Base-by-base conservation (phyloP, 1,139 yeast species). In the Taphrina confusa region DNA sequence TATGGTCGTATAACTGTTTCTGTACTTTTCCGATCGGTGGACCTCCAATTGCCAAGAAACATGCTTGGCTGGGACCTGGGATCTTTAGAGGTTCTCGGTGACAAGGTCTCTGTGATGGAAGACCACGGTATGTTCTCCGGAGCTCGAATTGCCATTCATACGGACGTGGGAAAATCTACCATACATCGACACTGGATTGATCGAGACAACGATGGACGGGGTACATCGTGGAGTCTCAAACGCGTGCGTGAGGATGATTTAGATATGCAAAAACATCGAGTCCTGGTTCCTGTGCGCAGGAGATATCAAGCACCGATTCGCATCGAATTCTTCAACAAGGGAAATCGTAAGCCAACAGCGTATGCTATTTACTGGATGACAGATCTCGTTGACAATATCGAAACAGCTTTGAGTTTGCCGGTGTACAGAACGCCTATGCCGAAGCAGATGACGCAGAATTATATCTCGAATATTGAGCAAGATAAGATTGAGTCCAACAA, bases 41-140 rank as follows among this genome's bases (percentile, higher is more conserved):
- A 55, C 20, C 51, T 60, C 11, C 47, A 47, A 14, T 33, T 60
- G 28, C 62, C 62, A 3, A 39, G 57, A 4, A 45, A 46, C 22
- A 40, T 55, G 40, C 46, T 45, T 11, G 62, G 62, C 18, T 60
- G 62, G 62, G 56, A 60, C 33, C 46, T 56, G 9, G 62, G 62
- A 3, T 47, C 60, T 30, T 27, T 60, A 14, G 60, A 33, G 36
- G 42, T 60, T 16, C 33, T 45, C 14, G 60, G 51, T 3, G 55
- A 34, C 16, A 36, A 28, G 14, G 34, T 60, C 28, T 23, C 37
- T 12, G 60, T 54, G n/a, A 28, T 36, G 25, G 57, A 45, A 12
- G 49, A 40, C 12, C 11, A 30, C 2, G 54, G 56, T 12, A 39
- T 36, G n/a, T 42, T 49, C 28, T 23, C 52, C 37, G 40, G 34